Percentiles rank a stretch among this genome's conserved stretches.
phyloP scores from a whole-genome alignment of 257 asterid species.

The Galeopsis tetrahit region DNA sequence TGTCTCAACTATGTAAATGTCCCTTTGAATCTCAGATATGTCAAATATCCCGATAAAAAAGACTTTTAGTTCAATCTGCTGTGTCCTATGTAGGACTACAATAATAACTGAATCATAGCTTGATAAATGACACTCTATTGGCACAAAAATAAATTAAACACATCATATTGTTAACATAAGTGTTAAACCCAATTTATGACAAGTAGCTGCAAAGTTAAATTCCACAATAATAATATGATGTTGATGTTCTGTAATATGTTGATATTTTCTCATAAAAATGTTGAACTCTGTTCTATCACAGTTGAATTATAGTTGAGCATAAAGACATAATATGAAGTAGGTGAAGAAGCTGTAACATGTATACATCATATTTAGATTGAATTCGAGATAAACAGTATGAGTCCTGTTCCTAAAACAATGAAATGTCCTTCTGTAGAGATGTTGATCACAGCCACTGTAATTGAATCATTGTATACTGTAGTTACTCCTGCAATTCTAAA shows the following conservation, averaged over 20 bases:
- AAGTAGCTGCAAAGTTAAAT: not conserved
- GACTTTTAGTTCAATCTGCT: not conserved
- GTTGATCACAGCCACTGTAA: conserved; percentile 2
- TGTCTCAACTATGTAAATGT: not conserved
- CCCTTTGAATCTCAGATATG: conserved; percentile 16
- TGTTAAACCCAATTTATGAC: not conserved
- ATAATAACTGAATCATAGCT: conserved; percentile 15
- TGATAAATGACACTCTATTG: conserved; percentile 12
- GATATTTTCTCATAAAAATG: not conserved
- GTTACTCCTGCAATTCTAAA: not conserved
- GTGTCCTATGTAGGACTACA: conserved; percentile 1
- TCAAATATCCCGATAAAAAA: not conserved
- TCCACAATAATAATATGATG: not conserved
- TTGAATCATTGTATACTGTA: not conserved
- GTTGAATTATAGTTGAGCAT: not conserved
- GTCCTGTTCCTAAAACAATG: conserved; percentile 4
- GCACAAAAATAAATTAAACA: not conserved
- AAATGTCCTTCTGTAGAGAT: conserved; percentile 2
- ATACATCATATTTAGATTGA: not conserved
- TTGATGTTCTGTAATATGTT: not conserved
- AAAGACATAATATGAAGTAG: not conserved
- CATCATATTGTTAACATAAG: not conserved
- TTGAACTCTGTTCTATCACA: not conserved
- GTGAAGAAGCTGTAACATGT: not conserved
- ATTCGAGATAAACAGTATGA: not conserved